Base-by-base conservation (phyloP, 441 rosid species). In the Erysimum pusillum region DNA sequence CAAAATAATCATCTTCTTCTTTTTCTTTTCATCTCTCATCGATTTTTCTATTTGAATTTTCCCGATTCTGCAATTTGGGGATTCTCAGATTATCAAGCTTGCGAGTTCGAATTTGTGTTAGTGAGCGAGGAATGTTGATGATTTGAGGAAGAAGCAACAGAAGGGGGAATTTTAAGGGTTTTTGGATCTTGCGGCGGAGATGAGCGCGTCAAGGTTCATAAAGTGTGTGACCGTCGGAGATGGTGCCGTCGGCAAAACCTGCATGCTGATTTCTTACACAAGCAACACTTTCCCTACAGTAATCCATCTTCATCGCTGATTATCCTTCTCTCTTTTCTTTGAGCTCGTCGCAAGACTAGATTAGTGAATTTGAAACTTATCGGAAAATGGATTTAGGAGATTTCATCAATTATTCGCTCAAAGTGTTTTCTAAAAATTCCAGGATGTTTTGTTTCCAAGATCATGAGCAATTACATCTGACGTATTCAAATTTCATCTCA, bases 191-290 rank as follows among this genome's bases (percentile, higher is more conserved):
- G 62, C 67, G 69, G 82, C 32, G 67, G 78, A 86, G 78, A 93
- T 91, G 98, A 93, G 96, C 67, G 97, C 96, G 39, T 91, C 97
- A 44, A 89, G 92, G 86, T 93, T 93, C 82, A 91, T 91, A 48
- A 93, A 93, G 92, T 93, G 98, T 87, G 97, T 91, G 7, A 93
- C 98, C 63, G 98, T 93, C 79, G 97, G 98, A 71, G 98, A 93
- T 61, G 97, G 96, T 15, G 98, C 98, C 31, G 98, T 93, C 64
- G 98, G 98, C 45, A 93, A 93, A 77, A 93, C 98, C n/a, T 91
- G 98, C 83, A 73, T 93, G 92, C 87, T 93, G 72, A 93, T 94
- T 82, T 93, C 98, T 75, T 90, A 94, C 80, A 90, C 98, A 69
- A 92, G 97, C 91, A 94, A 94, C 87, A 90, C 97, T 71, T 93